phyloP scores from a whole-genome alignment of 179 eudicot genomes.

The Silene noctiflora region DNA sequence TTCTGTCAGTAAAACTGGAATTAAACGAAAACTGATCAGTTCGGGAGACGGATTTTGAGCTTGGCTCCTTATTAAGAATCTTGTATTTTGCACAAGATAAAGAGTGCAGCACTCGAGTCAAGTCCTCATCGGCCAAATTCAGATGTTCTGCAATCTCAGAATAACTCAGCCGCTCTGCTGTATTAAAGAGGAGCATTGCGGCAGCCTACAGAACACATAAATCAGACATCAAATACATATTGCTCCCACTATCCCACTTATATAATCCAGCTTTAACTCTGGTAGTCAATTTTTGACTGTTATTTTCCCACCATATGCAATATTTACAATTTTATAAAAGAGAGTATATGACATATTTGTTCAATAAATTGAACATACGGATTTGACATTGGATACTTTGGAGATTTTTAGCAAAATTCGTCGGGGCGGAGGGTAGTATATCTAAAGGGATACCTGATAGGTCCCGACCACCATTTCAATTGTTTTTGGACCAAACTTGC shows the following conservation, averaged over 20 bases:
- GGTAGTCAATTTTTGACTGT: no score
- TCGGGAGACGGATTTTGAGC: conserved; percentile 36
- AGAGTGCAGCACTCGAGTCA: conserved; percentile 54
- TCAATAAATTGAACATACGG: no score
- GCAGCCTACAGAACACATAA: conserved; percentile 44
- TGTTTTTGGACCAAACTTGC: conserved; percentile 54
- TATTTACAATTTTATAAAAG: no score
- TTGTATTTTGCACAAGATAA: conserved; percentile 60
- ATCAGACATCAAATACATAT: neutral
- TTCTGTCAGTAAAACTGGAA: conserved; percentile 50
- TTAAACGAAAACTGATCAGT: conserved; percentile 49
- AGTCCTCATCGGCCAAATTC: conserved; percentile 51
- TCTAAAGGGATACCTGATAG: conserved; percentile 46
- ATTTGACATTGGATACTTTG: no score
- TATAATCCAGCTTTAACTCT: no score
- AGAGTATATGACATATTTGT: no score
- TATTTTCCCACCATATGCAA: no score
- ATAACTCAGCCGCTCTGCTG: conserved; percentile 50
- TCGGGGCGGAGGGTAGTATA: neutral
- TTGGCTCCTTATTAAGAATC: conserved; percentile 53
- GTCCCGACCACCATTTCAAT: conserved; percentile 56
- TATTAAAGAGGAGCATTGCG: conserved; percentile 52
- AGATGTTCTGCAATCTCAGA: conserved; percentile 45
- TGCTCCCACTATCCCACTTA: no score
- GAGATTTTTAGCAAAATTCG: no score